These are phyloP conservation scores for Asclepias syriaca DNA, from an alignment of 257 asterid genomes.

Conservation along the genomic window DNA sequence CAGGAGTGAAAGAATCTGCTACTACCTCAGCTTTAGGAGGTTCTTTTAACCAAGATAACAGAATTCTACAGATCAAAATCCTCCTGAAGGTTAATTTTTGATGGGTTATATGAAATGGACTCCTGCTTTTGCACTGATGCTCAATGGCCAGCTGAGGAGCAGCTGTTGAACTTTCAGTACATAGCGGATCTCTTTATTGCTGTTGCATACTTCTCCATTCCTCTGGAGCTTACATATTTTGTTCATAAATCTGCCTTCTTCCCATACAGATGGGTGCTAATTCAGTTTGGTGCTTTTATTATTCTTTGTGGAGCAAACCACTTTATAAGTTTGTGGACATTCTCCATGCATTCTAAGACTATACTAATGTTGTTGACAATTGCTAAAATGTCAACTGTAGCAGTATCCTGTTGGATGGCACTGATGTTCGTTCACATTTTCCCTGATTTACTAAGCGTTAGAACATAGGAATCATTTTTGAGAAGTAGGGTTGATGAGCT, in stretches of 20 bases:
- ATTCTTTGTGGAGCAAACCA: slow-evolving; percentile 76
- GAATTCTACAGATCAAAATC: no score
- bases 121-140: slow-evolving; percentile 62
- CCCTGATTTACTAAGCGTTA: slow-evolving; percentile 64
- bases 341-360: slow-evolving; percentile 55
- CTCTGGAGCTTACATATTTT: slow-evolving; percentile 65
- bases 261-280: slow-evolving; percentile 73
- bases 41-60: background rate
- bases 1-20: slow-evolving; percentile 2
- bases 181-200: no score
- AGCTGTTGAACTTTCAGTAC: slow-evolving; percentile 59
- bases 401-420: slow-evolving; percentile 63
- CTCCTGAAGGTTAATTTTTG: slow-evolving; percentile 15
- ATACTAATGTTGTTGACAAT: slow-evolving; percentile 57
- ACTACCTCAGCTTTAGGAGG: background rate
- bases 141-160: slow-evolving; percentile 62
- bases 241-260: slow-evolving; percentile 60
- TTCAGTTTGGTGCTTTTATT: slow-evolving; percentile 72
- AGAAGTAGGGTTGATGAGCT: slow-evolving; percentile 63
- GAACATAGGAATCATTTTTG: slow-evolving; percentile 49
- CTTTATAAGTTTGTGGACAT: slow-evolving; percentile 63
- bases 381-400: slow-evolving; percentile 61
- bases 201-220: slow-evolving; percentile 67
- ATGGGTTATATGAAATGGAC: slow-evolving; percentile 27
- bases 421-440: slow-evolving; percentile 68